These are phyloP conservation scores for Citrullus colocynthis DNA, from an alignment of 306 rosid genomes.

Conservation along the genomic window DNA sequence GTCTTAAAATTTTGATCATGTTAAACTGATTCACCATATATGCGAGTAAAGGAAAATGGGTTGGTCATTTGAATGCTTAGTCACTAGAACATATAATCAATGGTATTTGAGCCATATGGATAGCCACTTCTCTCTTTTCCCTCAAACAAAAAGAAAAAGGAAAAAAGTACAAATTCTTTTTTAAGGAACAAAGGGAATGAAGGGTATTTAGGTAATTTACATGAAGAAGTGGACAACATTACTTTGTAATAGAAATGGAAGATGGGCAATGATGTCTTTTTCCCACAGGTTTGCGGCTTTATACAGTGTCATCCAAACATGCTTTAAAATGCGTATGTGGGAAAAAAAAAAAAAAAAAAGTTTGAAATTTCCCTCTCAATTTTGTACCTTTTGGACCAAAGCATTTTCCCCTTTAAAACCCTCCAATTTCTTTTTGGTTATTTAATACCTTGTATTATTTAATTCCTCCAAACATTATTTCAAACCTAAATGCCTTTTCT, in stretches of 20 bases:
- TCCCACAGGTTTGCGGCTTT: neutral
- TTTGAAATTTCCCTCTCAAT: constrained; percentile 9
- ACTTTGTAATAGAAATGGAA: constrained; percentile 1
- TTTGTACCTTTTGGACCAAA: neutral
- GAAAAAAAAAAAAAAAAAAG: neutral
- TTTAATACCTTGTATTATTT: neutral
- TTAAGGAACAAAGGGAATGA: neutral
- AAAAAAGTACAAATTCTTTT: neutral
- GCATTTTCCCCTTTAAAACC: neutral
- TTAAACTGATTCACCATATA: neutral
- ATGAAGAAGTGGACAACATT: neutral
- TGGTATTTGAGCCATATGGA: neutral
- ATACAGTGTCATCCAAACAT: neutral
- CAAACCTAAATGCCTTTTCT: too few relatives aligned
- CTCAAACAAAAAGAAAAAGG: neutral
- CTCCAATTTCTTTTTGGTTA: neutral
- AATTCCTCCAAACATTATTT: neutral
- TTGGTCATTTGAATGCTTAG: neutral
- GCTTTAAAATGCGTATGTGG: neutral
- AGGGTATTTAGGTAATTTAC: neutral
- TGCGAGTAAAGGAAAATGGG: neutral
- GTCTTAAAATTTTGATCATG: neutral
- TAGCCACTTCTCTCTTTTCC: neutral
- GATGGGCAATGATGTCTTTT: constrained; percentile 3
- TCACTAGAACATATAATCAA: neutral